Conservation (phyloP, 257 asterid species). For the Solanum stenotomum region DNA sequence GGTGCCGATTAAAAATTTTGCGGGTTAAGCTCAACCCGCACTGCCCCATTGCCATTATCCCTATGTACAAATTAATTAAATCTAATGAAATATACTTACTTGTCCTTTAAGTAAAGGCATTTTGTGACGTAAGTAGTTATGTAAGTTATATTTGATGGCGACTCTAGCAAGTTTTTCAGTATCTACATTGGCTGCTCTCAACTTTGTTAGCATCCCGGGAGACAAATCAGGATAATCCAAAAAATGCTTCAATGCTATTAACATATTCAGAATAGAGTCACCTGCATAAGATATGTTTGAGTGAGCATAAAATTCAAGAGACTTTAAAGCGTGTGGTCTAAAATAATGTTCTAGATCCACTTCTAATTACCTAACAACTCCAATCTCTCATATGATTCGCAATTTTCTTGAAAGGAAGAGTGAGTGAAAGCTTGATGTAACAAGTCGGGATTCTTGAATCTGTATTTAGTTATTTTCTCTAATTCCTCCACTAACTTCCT, state of each 20-base stretch:
- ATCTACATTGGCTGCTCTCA: slow-evolving; percentile 50
- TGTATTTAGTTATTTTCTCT: slow-evolving; percentile 15
- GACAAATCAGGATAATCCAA: slow-evolving; percentile 14
- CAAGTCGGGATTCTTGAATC: slow-evolving; percentile 10
- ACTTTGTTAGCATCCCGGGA: slow-evolving; percentile 29
- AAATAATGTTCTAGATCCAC: neutral
- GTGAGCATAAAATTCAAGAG: neutral
- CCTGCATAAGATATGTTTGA: neutral
- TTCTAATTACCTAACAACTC: slow-evolving; percentile 21
- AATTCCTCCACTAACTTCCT: neutral
- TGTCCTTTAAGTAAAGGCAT: slow-evolving; percentile 18
- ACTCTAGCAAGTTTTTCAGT: slow-evolving; percentile 56
- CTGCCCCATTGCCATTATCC: too few species aligned
- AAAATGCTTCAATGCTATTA: slow-evolving; percentile 12
- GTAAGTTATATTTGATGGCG: slow-evolving; percentile 17
- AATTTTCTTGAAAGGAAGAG: neutral
- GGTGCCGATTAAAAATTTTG: too few species aligned
- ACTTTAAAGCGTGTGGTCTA: neutral
- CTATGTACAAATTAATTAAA: neutral
- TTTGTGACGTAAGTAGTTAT: slow-evolving; percentile 25
- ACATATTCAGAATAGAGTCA: slow-evolving; percentile 23
- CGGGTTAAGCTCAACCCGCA: too few species aligned
- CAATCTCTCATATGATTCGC: slow-evolving; percentile 19
- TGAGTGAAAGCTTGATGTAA: slow-evolving; percentile 33
- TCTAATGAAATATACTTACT: slow-evolving; percentile 10